Evolutionary conservation across 352 stramenopile genomes (phyloP), one percentile per base, ranked within the genome.

Genomic region (Globisporangium megalacanthum): DNA sequence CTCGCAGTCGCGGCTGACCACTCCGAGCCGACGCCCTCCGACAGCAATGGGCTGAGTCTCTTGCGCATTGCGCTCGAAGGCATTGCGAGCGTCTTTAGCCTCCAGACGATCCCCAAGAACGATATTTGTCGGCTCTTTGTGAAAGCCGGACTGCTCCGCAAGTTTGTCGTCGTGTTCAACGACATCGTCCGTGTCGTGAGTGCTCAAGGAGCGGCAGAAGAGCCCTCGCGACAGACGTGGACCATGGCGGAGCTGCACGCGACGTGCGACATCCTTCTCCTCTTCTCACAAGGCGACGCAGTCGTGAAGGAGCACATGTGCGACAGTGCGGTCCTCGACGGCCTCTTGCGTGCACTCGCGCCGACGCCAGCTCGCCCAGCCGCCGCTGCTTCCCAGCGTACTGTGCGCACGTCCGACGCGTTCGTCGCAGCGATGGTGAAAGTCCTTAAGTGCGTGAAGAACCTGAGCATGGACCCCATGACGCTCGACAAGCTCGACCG

Each of bases 111-210:
- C 48, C 86, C 85, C 3, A 97, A 96, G 55, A 95, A 96, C 63
- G 92, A 98, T 54, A 97, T 97, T 61, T 98, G 91, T 60, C 83
- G 91, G 11, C 77, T 98, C n/a, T 97, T 98, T 64, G 87, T 97
- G 6, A 97, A 97, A 61, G 82, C 94, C 0, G 91, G 91, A 0
- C 62, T 98, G 10, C 69, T 98, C 8, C 78, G 79, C 33, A 92
- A 94, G 68, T 93, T 97, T 46, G 77, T 97, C 41, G 61, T 82
- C 1, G 84, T 96, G 0, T 96, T 96, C 64, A 84, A 86, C 20
- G 83, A 89, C 33, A 87, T 95, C 47, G 69, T 86, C 17, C 52
- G 61, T 0, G 65, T 68, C 1, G 60, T 89, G 11, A 63, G 61
- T 52, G 57, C 45, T 14, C 42, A 48, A 11, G 42, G 6, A 3